Evolutionary conservation across 2,329 filamentous ascomycete species (phyloP), one percentile per base, ranked within the genome.

Genomic region (Diplodia mutila): DNA sequence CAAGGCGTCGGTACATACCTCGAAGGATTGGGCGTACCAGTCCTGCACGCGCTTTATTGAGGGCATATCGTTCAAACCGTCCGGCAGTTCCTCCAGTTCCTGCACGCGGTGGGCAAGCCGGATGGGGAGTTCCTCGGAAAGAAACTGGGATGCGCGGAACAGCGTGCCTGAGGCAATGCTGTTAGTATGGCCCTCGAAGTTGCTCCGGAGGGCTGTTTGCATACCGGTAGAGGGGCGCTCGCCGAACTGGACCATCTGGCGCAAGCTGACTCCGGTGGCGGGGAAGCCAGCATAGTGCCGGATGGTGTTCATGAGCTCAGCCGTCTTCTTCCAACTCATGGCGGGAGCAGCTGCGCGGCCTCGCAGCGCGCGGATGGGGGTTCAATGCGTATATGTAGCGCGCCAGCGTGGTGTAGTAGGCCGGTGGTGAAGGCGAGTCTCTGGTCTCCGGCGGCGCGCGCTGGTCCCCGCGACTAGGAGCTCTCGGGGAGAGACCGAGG

Each of bases 11-110:
- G 16, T 55, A 78, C 86, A 74, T 87, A 97, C 94, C 89, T 99
- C 95, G 76, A 99, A 99, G 63, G 95, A 99, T 83, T 99, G 95
- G 71, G 94, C 95, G 80, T 99, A 99, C 95, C 95, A 99, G 76
- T 98, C 94, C 79, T 94, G 91, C 72, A 99, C 95, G 76, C 90
- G 93, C 79, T 90, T 90, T 72, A 99, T 97, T 12, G 95, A 98
- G 48, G 94, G 92, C 95, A 99, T 98, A 73, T 98, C 94, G 78
- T 93, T 97, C 70, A 99, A 87, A 67, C 95, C 95, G 86, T 99
- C 95, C 42, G 95, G 95, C 2, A 99, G 85, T 75, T 93, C 91
- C 70, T 91, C 89, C 68, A 99, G 88, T 83, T 99, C 95, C 80
- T 97, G 92, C 69, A 99, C 95, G 71, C 95, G 91, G 82, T 99